These are phyloP conservation scores for Musa troglodytarum DNA, from an alignment of 176 grass and related monocot genomes.

Conservation along the genomic window DNA sequence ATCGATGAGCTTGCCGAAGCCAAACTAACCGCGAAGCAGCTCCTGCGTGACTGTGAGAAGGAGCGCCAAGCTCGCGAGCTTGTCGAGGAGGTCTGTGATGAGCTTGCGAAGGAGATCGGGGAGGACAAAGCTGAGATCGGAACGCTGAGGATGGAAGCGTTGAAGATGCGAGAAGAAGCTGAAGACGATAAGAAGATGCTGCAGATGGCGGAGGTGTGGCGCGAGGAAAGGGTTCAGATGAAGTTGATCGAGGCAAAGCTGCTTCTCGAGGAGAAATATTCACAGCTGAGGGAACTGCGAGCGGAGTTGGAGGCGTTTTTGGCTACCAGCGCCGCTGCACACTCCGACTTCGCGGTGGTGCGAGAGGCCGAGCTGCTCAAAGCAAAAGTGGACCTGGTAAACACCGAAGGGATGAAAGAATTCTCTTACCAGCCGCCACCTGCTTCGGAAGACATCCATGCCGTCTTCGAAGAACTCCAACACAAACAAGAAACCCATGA, in stretches of 20 bases:
- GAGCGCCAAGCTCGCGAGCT: background rate
- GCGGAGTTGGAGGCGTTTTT: background rate
- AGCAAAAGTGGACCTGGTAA: background rate
- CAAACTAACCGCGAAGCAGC: background rate
- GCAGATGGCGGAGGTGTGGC: background rate
- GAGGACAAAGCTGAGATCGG: background rate
- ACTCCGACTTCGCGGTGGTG: background rate
- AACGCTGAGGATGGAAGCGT: background rate
- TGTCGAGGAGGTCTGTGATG: background rate
- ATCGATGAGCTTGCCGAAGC: background rate
- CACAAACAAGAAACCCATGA: background rate
- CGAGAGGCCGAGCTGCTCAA: background rate
- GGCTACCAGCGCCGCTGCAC: background rate
- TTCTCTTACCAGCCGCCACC: background rate
- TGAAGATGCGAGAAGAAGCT: background rate
- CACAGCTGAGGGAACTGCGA: background rate
- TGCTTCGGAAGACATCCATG: background rate
- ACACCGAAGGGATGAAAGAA: background rate
- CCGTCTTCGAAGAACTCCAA: background rate
- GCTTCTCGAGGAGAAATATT: background rate
- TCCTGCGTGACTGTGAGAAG: background rate
- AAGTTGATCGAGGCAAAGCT: background rate
- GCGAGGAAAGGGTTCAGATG: background rate
- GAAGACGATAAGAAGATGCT: background rate
- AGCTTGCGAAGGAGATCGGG: background rate